Conservation (phyloP, 805 yeast species). For the Spathaspora arborariae region DNA sequence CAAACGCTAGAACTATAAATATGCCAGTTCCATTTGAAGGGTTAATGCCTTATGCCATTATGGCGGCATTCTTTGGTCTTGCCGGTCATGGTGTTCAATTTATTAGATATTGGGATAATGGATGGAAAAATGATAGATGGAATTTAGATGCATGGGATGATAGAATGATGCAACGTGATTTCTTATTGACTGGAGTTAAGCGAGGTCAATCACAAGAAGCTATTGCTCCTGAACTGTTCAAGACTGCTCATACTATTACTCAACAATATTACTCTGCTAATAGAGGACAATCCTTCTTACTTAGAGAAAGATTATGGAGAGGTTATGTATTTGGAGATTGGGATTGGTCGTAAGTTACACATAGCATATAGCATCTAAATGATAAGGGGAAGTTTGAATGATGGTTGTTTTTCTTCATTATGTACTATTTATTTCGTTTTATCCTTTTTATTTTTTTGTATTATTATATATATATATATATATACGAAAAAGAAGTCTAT, state of each 20-base stretch:
- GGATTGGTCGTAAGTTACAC: slow-evolving; percentile 27
- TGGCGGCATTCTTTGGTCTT: slow-evolving; percentile 42
- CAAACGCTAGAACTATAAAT: background rate
- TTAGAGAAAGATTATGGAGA: slow-evolving; percentile 46
- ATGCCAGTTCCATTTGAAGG: slow-evolving; percentile 50
- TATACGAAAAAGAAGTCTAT: slow-evolving; percentile 22
- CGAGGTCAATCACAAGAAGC: slow-evolving; percentile 68
- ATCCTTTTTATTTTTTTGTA: background rate
- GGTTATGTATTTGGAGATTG: slow-evolving; percentile 44
- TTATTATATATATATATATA: background rate
- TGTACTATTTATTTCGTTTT: background rate
- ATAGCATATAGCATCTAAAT: background rate
- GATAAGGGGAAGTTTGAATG: background rate
- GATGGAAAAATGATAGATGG: slow-evolving; percentile 45
- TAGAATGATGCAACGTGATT: slow-evolving; percentile 65
- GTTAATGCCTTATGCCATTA: slow-evolving; percentile 42
- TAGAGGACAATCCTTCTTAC: slow-evolving; percentile 43
- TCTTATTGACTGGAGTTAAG: slow-evolving; percentile 67
- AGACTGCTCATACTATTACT: slow-evolving; percentile 38
- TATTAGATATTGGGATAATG: slow-evolving; percentile 47
- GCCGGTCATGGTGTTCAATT: slow-evolving; percentile 45
- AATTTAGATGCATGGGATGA: slow-evolving; percentile 43
- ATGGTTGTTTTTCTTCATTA: background rate
- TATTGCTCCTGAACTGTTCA: slow-evolving; percentile 73
- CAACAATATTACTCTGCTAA: slow-evolving; percentile 45